A percentile compares a stretch with the other conserved stretches of the same genome.
phyloP scores from a whole-genome alignment of 768 basidiomycete genomes.

The Mrakia frigida region DNA sequence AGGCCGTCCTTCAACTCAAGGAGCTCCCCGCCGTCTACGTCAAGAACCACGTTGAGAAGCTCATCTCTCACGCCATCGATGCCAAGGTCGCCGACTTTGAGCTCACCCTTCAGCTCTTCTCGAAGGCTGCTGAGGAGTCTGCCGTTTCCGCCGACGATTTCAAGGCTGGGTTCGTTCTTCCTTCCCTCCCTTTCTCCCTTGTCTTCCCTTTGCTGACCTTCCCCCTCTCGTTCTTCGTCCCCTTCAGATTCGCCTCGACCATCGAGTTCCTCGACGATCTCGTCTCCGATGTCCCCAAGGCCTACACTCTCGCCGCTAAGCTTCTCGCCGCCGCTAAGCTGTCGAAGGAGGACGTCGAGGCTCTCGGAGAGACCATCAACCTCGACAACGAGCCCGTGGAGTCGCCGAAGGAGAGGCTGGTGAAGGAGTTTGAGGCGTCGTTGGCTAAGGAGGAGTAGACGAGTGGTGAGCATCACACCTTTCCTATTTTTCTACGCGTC shows the following conservation, averaged over 20 bases:
- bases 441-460: not conserved
- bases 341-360: slow-evolving; percentile 39
- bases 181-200: not conserved
- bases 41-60: slow-evolving; percentile 62
- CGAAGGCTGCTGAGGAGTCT: slow-evolving; percentile 56
- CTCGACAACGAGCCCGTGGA: slow-evolving; percentile 28
- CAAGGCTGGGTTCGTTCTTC: slow-evolving; percentile 47
- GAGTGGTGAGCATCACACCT: not conserved
- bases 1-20: slow-evolving; percentile 78
- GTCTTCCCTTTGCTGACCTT: not conserved
- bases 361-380: slow-evolving; percentile 35
- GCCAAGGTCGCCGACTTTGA: slow-evolving; percentile 70
- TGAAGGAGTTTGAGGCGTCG: slow-evolving; percentile 39
- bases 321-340: slow-evolving; percentile 51
- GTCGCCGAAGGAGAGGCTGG: slow-evolving; percentile 22
- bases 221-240: not conserved
- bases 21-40: slow-evolving; percentile 63
- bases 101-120: slow-evolving; percentile 71
- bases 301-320: slow-evolving; percentile 66
- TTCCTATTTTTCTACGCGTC: not conserved
- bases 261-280: slow-evolving; percentile 81
- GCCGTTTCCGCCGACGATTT: slow-evolving; percentile 59
- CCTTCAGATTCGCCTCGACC: slow-evolving; percentile 54
- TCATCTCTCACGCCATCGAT: slow-evolving; percentile 69
- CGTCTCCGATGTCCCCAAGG: slow-evolving; percentile 83